Evolutionary conservation across 2,329 filamentous ascomycete genomes (phyloP).

Genomic region (Lasiodiplodia theobromae): DNA sequence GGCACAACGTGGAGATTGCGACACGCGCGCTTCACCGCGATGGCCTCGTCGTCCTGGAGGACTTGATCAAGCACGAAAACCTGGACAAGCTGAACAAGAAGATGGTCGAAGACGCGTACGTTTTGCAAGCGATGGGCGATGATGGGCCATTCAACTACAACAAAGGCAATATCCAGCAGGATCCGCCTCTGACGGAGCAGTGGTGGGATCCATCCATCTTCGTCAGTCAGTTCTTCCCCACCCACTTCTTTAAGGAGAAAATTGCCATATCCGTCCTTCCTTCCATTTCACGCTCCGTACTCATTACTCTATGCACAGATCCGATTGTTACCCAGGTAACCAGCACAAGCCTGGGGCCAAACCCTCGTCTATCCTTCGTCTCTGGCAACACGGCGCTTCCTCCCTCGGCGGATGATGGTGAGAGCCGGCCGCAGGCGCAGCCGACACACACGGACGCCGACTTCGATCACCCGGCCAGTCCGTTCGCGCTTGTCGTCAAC

Average conservation of each 20-base stretch:
- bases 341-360: conserved; percentile 61
- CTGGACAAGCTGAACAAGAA: conserved; percentile 64
- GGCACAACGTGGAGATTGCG: conserved; percentile 63
- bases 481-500: conserved; percentile 65
- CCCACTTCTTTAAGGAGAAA: background rate
- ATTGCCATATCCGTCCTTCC: background rate
- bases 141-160: conserved; percentile 69
- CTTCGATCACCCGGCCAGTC: conserved; percentile 61
- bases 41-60: conserved; percentile 64
- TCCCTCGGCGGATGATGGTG: conserved; percentile 47
- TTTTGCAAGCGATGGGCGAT: conserved; percentile 59
- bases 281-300: background rate
- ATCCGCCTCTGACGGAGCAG: conserved; percentile 60
- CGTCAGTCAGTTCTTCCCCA: conserved; percentile 52
- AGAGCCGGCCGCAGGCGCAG: conserved; percentile 49
- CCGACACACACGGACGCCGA: conserved; percentile 68
- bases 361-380: conserved; percentile 64
- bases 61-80: conserved; percentile 58
- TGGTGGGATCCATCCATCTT: conserved; percentile 54
- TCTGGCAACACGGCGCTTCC: conserved; percentile 67
- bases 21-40: conserved; percentile 60
- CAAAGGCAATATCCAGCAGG: conserved; percentile 67
- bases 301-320: conserved; percentile 45
- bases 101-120: conserved; percentile 66
- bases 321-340: conserved; percentile 64